Evolutionary conservation across 192 early-diverging fungal species (phyloP).

Genomic region (Coemansia aciculifera): DNA sequence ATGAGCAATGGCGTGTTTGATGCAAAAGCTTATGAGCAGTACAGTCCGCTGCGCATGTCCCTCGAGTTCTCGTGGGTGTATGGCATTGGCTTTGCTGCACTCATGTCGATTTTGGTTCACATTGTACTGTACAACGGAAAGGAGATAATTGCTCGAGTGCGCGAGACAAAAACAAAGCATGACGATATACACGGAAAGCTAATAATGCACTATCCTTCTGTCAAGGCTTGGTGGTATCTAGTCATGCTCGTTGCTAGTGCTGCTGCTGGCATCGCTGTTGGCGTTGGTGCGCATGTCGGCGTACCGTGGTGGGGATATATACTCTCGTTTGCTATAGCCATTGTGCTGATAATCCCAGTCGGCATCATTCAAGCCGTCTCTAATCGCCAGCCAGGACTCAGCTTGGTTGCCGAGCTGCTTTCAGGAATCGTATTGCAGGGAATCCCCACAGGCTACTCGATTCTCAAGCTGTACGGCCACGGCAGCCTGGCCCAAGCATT

Average conservation of each 20-base stretch:
- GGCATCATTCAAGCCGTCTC: conserved; percentile 81
- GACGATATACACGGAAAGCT: conserved; percentile 75
- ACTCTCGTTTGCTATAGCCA: conserved; percentile 62
- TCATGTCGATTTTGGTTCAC: conserved; percentile 72
- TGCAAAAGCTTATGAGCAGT: conserved; percentile 58
- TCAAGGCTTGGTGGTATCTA: conserved; percentile 77
- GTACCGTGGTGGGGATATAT: conserved; percentile 82
- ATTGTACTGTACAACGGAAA: conserved; percentile 68
- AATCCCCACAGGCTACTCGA: conserved; percentile 74
- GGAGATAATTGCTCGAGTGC: conserved; percentile 65
- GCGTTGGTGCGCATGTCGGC: conserved; percentile 64
- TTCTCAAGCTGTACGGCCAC: conserved; percentile 83
- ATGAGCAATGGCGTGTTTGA: conserved; percentile 59
- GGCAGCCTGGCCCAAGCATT: conserved; percentile 75
- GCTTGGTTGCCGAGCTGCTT: conserved; percentile 82
- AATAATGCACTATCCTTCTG: conserved; percentile 71
- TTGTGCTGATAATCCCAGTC: conserved; percentile 73
- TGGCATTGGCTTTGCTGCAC: conserved; percentile 66
- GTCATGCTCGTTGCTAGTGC: conserved; percentile 58
- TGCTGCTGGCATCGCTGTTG: conserved; percentile 54
- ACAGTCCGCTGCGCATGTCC: conserved; percentile 69
- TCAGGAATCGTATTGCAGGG: conserved; percentile 79
- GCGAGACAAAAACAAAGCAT: conserved; percentile 59
- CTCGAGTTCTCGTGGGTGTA: conserved; percentile 71
- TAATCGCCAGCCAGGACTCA: conserved; percentile 74